Percentiles rank a stretch among this genome's conserved stretches.
phyloP scores from a whole-genome alignment of 2,329 filamentous ascomycete genomes.

The Pseudocercospora fuligena region DNA sequence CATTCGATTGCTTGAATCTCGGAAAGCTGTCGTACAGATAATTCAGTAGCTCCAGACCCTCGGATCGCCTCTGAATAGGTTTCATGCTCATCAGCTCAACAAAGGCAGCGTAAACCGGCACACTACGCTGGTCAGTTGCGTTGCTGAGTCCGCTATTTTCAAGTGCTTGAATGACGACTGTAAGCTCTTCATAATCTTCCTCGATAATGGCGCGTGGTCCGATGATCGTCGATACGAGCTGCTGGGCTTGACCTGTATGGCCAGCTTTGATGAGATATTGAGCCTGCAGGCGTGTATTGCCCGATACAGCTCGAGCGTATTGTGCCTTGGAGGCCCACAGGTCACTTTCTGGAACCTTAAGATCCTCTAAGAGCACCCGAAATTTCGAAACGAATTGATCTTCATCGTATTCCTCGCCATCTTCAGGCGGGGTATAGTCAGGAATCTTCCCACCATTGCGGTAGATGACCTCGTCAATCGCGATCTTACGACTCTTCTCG shows the following conservation, averaged over 20 bases:
- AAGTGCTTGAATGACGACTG: constrained; percentile 73
- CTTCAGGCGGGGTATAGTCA: constrained; percentile 53
- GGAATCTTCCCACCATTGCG: constrained; percentile 72
- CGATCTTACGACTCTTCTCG: constrained; percentile 29
- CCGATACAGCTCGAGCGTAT: constrained; percentile 74
- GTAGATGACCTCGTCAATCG: constrained; percentile 59
- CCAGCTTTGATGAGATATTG: constrained; percentile 78
- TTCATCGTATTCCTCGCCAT: constrained; percentile 46
- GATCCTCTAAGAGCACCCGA: constrained; percentile 49
- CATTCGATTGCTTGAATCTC: neutral
- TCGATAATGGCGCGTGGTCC: constrained; percentile 83
- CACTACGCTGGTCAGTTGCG: constrained; percentile 76
- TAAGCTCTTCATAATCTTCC: constrained; percentile 74
- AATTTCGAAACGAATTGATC: constrained; percentile 22
- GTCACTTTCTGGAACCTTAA: constrained; percentile 76
- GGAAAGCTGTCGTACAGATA: constrained; percentile 42
- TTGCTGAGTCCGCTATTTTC: constrained; percentile 46
- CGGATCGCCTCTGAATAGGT: constrained; percentile 39
- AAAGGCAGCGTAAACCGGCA: constrained; percentile 68
- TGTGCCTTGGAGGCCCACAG: constrained; percentile 86
- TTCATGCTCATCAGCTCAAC: constrained; percentile 27
- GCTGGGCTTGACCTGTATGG: constrained; percentile 71
- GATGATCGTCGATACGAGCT: constrained; percentile 78
- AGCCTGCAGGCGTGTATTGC: constrained; percentile 73
- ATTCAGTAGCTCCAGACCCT: constrained; percentile 35